Evolutionary conservation across 768 basidiomycete species (phyloP).

Genomic region (Rubroboletus satanas): DNA sequence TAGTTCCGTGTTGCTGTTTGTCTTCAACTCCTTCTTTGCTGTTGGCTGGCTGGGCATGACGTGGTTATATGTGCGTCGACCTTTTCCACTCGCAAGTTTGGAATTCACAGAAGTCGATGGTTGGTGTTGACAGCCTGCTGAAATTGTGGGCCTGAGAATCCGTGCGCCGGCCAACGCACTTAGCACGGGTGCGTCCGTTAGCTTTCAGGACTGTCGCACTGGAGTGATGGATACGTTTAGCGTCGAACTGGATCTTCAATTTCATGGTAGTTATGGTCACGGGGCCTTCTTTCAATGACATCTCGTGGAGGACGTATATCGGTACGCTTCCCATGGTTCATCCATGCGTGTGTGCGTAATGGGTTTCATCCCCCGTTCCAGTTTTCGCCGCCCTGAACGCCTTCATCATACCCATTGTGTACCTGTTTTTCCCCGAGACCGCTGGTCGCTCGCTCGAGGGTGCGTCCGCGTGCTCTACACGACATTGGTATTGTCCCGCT

Average conservation of each 20-base stretch:
- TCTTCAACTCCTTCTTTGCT: constrained; percentile 72
- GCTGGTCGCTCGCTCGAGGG: constrained; percentile 57
- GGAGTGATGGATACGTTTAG: constrained; percentile 8
- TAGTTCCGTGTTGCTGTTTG: constrained; percentile 55
- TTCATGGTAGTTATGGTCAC: constrained; percentile 60
- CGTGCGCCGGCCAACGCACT: constrained; percentile 63
- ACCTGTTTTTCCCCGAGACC: constrained; percentile 61
- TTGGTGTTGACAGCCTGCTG: constrained; percentile 45
- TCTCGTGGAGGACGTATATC: constrained; percentile 59
- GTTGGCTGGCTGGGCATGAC: constrained; percentile 71
- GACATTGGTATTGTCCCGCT: not conserved
- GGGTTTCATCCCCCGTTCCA: constrained; percentile 4
- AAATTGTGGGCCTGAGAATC: constrained; percentile 59
- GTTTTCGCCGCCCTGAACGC: constrained; percentile 58
- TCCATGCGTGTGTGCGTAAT: not conserved
- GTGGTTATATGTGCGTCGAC: constrained; percentile 55
- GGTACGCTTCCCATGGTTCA: constrained; percentile 28
- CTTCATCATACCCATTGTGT: constrained; percentile 52
- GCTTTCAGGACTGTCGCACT: not conserved
- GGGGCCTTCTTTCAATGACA: constrained; percentile 54
- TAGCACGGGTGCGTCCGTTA: constrained; percentile 39
- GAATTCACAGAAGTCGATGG: not conserved
- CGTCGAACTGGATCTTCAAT: constrained; percentile 54
- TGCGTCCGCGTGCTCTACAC: constrained; percentile 6
- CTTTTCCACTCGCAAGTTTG: not conserved